Evolutionary conservation across 2,329 filamentous ascomycete genomes (phyloP).

Genomic region (Ophidiomyces ophidiicola): DNA sequence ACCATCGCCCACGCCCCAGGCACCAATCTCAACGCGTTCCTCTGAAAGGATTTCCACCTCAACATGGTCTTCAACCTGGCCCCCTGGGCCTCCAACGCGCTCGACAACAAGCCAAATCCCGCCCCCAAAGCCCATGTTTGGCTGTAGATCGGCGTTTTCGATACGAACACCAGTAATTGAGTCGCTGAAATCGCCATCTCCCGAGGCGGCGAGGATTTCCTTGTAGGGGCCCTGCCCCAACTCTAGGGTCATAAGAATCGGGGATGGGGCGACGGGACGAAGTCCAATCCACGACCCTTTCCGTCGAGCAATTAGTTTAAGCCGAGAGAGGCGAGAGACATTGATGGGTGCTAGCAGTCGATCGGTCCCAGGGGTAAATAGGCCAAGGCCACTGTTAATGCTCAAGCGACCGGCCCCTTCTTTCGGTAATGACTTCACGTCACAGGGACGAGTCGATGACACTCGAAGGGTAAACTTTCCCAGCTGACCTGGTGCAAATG

Average conservation of each 20-base stretch:
- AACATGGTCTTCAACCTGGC: conserved; percentile 37
- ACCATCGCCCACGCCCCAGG: conserved; percentile 27
- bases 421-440: conserved; percentile 50
- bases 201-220: conserved; percentile 51
- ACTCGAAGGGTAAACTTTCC: conserved; percentile 64
- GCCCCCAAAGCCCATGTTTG: conserved; percentile 42
- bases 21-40: conserved; percentile 33
- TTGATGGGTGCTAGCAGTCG: conserved; percentile 43
- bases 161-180: conserved; percentile 54
- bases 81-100: conserved; percentile 51
- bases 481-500: conserved; percentile 69
- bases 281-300: conserved; percentile 31
- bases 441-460: conserved; percentile 46
- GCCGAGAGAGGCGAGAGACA: conserved; percentile 46
- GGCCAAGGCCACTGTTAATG: conserved; percentile 34
- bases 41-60: conserved; percentile 34
- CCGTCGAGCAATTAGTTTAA: conserved; percentile 45
- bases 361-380: conserved; percentile 43
- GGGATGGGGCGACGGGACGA: conserved; percentile 32
- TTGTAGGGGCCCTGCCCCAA: conserved; percentile 59
- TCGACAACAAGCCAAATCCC: conserved; percentile 74
- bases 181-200: conserved; percentile 65
- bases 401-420: conserved; percentile 65
- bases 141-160: conserved; percentile 61
- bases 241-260: conserved; percentile 61